These are phyloP conservation scores for Dalbergia cochinchinensis DNA, from an alignment of 306 rosid genomes.

Conservation along the genomic window DNA sequence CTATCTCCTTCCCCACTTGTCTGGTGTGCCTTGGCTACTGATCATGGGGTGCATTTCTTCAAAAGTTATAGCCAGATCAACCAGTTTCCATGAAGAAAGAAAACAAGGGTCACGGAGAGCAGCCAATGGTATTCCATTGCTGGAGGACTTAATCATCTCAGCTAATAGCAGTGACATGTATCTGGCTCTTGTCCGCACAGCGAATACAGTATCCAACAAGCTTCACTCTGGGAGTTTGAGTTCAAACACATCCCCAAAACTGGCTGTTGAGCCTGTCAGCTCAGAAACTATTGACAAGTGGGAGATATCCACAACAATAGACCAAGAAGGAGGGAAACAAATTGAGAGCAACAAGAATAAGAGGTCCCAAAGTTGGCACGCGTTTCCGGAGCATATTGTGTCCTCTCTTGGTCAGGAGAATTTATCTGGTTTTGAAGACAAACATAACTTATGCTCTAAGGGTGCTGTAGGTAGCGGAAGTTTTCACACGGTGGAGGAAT, in stretches of 20 bases:
- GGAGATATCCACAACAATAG: constrained; percentile 36
- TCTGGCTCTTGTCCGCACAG: constrained; percentile 54
- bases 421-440: constrained; percentile 42
- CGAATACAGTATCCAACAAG: constrained; percentile 45
- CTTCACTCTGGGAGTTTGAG: constrained; percentile 47
- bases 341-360: constrained; percentile 35
- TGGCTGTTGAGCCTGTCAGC: constrained; percentile 27
- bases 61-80: constrained; percentile 55
- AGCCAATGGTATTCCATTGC: constrained; percentile 48
- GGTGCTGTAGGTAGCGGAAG: constrained; percentile 47
- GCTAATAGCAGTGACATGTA: constrained; percentile 48
- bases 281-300: constrained; percentile 44
- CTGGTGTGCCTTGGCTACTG: constrained; percentile 41
- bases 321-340: constrained; percentile 42
- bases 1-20: constrained; percentile 19
- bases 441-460: constrained; percentile 36
- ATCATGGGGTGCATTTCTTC: constrained; percentile 69
- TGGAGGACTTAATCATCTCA: constrained; percentile 54
- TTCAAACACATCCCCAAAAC: constrained; percentile 42
- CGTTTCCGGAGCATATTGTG: constrained; percentile 40
- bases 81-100: constrained; percentile 54
- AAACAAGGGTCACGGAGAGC: constrained; percentile 43
- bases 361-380: constrained; percentile 54
- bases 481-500: constrained; percentile 66
- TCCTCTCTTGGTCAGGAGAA: constrained; percentile 45